Conservation (phyloP, 73 alveolate genomes). For the Diophrys sp. region DNA sequence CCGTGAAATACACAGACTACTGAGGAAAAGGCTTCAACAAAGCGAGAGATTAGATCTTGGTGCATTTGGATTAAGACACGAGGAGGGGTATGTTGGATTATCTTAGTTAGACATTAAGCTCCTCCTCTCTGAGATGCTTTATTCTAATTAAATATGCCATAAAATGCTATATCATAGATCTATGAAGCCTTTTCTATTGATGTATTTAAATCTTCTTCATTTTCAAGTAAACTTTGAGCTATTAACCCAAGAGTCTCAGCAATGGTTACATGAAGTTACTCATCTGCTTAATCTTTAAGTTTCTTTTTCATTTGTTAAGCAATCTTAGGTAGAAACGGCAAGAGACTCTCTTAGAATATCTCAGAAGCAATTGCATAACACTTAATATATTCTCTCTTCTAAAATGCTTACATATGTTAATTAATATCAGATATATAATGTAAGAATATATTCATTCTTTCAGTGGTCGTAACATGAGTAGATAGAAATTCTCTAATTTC, state of each 20-base stretch:
- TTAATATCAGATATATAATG: conserved; percentile 21
- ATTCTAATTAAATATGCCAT: conserved; percentile 10
- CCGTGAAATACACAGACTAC: conserved; percentile 69
- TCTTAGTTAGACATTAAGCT: conserved; percentile 75
- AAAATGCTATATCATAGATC: conserved; percentile 21
- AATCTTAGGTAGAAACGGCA: conserved; percentile 45
- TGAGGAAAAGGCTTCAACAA: conserved; percentile 10
- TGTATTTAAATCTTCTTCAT: conserved; percentile 36
- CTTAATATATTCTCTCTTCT: conserved; percentile 50
- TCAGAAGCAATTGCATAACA: conserved; percentile 57
- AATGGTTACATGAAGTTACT: conserved; percentile 39
- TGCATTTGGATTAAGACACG: conserved; percentile 47
- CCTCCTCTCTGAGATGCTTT: conserved; percentile 58
- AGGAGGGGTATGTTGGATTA: conserved; percentile 83
- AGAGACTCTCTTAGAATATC: conserved; percentile 43
- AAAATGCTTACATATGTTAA: conserved; percentile 55
- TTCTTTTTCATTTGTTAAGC: conserved; percentile 23
- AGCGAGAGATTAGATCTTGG: conserved; percentile 55
- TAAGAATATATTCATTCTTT: conserved; percentile 40
- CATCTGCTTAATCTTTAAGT: conserved; percentile 46
- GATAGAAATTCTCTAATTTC: conserved; percentile 9
- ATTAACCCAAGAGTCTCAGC: conserved; percentile 46
- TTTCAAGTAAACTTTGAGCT: conserved; percentile 39
- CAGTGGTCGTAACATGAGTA: conserved; percentile 35
- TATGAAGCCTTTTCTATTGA: conserved; percentile 21